Conservation (phyloP, 306 rosid genomes). For the Cucumis melo region DNA sequence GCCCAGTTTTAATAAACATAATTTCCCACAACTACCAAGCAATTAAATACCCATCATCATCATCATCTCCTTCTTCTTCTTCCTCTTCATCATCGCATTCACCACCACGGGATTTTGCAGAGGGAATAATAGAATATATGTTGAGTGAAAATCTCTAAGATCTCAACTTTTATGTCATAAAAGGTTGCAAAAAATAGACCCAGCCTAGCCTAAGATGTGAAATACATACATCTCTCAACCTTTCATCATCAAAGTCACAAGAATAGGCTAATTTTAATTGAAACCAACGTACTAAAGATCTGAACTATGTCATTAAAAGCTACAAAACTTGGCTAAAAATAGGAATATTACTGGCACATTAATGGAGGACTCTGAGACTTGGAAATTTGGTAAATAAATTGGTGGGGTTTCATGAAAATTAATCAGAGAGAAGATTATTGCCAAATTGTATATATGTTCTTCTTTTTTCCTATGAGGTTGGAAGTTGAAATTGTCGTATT, state of each 20-base stretch:
- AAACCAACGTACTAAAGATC: background rate
- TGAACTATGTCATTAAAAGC: background rate
- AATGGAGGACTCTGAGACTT: background rate
- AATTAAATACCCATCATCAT: conserved; percentile 21
- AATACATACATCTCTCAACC: background rate
- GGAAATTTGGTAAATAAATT: background rate
- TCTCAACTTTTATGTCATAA: background rate
- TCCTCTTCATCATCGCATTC: background rate
- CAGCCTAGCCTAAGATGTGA: background rate
- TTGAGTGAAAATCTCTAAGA: conserved; percentile 6
- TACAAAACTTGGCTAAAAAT: background rate
- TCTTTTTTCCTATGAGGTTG: too few species aligned
- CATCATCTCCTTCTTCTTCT: background rate
- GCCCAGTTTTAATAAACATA: conserved; percentile 49
- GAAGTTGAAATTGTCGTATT: too few species aligned
- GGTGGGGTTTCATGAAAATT: background rate
- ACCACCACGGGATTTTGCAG: background rate
- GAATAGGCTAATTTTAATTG: background rate
- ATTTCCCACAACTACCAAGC: conserved; percentile 61
- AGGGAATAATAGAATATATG: conserved; percentile 19
- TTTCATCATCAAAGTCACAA: background rate
- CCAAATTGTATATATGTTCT: too few species aligned
- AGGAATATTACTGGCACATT: background rate
- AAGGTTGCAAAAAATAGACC: background rate
- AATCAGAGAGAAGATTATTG: background rate